Percentiles rank a stretch among this genome's conserved stretches.
These are phyloP conservation scores for Cryptococcus jaspeensis DNA, from an alignment of 1,284 basidiomycete genomes.

Conservation along the genomic window DNA sequence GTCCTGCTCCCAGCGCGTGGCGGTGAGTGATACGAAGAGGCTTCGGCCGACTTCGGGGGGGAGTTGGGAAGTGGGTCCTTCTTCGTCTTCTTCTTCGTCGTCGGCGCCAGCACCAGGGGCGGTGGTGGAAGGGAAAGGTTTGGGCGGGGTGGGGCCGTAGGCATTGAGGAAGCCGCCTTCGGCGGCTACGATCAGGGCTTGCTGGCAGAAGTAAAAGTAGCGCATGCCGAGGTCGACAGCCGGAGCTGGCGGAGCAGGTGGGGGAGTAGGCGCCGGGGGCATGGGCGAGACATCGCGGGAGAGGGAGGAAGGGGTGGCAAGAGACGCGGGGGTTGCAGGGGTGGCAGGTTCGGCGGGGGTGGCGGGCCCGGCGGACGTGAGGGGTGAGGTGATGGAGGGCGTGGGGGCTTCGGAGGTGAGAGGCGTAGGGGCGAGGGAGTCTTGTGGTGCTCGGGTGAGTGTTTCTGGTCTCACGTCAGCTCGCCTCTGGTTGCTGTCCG, in stretches of 20 bases:
- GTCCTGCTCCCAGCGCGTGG: slow-evolving; percentile 40
- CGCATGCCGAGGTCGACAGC: slow-evolving; percentile 2
- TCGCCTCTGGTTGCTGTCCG: too few species aligned
- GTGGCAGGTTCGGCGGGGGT: too few species aligned
- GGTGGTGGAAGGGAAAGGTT: not conserved
- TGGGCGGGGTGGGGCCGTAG: not conserved
- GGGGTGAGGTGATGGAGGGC: not conserved
- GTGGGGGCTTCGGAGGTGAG: not conserved
- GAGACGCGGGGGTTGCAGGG: too few species aligned
- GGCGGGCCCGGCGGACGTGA: too few species aligned
- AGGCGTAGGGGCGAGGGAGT: too few species aligned
- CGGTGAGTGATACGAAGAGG: slow-evolving; percentile 39
- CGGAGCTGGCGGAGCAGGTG: too few species aligned
- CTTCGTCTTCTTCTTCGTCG: slow-evolving; percentile 4
- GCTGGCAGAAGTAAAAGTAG: slow-evolving; percentile 37
- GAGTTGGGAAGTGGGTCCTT: not conserved
- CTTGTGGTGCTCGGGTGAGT: too few species aligned
- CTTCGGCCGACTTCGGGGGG: slow-evolving; percentile 29
- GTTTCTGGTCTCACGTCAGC: too few species aligned
- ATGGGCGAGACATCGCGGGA: too few species aligned
- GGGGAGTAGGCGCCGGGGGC: too few species aligned
- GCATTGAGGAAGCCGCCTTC: slow-evolving; percentile 26
- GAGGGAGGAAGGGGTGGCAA: too few species aligned
- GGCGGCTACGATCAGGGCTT: slow-evolving; percentile 34
- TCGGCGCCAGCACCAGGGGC: not conserved